A percentile compares a stretch with the other conserved stretches of the same genome.
phyloP scores from a whole-genome alignment of 768 basidiomycete species.

The Cytidiella melzeri region DNA sequence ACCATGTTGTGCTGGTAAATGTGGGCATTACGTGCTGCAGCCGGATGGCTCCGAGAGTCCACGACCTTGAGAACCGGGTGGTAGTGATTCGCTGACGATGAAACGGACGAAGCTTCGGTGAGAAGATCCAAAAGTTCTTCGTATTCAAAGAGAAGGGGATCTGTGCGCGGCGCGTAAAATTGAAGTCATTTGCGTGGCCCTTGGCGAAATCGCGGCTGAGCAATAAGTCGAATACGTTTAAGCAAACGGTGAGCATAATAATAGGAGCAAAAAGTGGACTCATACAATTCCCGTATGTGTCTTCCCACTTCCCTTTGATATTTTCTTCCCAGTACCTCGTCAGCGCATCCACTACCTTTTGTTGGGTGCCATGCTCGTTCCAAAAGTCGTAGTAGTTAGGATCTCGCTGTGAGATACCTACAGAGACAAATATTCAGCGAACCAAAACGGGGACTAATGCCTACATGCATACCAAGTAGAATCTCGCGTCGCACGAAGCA shows the following conservation, averaged over 20 bases:
- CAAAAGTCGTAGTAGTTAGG: conserved; percentile 84
- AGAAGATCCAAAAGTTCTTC: conserved; percentile 54
- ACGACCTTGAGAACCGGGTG: conserved; percentile 53
- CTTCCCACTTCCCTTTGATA: conserved; percentile 53
- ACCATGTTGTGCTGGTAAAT: conserved; percentile 84
- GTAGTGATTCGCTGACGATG: background rate
- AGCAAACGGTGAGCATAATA: background rate
- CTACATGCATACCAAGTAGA: conserved; percentile 72
- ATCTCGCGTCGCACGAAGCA: conserved; percentile 78
- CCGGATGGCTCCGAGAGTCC: conserved; percentile 69
- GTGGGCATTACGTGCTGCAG: conserved; percentile 61
- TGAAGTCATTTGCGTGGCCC: conserved; percentile 86
- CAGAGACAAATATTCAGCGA: no score
- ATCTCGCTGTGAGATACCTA: conserved; percentile 86
- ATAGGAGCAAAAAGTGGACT: conserved; percentile 8
- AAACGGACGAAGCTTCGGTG: conserved; percentile 15
- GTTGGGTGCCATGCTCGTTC: conserved; percentile 51
- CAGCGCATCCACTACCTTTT: conserved; percentile 47
- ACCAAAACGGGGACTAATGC: no score
- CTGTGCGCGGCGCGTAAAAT: conserved; percentile 86
- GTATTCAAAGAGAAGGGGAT: conserved; percentile 81
- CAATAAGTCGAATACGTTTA: conserved; percentile 84
- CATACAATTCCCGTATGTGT: conserved; percentile 59
- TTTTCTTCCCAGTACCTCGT: conserved; percentile 60
- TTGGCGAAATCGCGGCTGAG: conserved; percentile 74